Evolutionary conservation across 2,329 filamentous ascomycete genomes (phyloP), one percentile per base, ranked within the genome.

Genomic region (Epichloe amarillans): DNA sequence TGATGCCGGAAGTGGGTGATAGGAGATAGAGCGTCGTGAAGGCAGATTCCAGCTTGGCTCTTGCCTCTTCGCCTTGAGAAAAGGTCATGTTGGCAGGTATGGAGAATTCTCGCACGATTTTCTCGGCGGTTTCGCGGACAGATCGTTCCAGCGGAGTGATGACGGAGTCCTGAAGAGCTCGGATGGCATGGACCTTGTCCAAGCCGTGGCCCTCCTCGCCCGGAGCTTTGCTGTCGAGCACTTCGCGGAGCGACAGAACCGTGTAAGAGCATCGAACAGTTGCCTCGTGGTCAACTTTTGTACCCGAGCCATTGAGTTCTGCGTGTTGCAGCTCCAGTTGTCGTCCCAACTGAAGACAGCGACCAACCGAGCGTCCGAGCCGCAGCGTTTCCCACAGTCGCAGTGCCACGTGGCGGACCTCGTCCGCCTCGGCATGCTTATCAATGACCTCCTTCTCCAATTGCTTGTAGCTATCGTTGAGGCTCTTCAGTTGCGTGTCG

Each of bases 271-370:
- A 93, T 42, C 88, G 77, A n/a, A 95, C 80, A 60, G 96, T 76
- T 1, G 86, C 84, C 42, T 82, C 75, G 59, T 90, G 83, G 56
- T 93, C 87, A 58, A 88, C 84, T 55, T 79, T 81, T 51, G 71
- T 75, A 30, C 62, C 64, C 2, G 66, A 33, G 57, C 61, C 49
- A 53, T 71, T 64, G 49, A 72, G 71, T 65, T 95, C 89, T 0
- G 79, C 72, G 61, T 94, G 77, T 64, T 95, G 86, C n/a, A 86
- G 77, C 64, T 97, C 88, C 11, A 98, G 76, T 69, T 95, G 88
- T 43, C 90, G 74, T 0, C 88, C 89, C 3, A 97, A 72, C 61
- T 86, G 84, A 41, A 97, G 72, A 61, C 86, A 90, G 48, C 91
- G 75, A 42, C 80, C 82, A 12, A 95, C 86, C 0, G 84, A 80